phyloP scores from a whole-genome alignment of 1,284 basidiomycete genomes.

The Volvariella surrecta region DNA sequence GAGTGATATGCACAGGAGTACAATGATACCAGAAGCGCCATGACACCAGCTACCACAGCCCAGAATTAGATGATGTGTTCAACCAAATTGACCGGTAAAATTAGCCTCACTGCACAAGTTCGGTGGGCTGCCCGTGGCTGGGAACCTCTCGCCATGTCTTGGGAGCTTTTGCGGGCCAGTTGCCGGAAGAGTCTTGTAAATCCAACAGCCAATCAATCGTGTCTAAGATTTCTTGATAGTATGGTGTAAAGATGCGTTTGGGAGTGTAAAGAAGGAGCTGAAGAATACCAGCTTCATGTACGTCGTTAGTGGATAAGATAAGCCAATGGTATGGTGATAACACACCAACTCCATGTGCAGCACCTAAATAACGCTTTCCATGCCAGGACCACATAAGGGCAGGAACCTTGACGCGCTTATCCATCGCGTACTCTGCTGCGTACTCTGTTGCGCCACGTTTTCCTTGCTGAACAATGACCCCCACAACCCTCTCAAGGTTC shows the following conservation, averaged over 20 bases:
- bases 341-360: constrained; percentile 46
- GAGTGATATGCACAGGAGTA: constrained; percentile 35
- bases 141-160: constrained; percentile 4
- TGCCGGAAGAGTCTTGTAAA: constrained; percentile 36
- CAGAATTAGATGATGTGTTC: neutral
- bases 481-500: constrained; percentile 25
- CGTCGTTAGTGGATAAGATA: no score
- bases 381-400: constrained; percentile 51
- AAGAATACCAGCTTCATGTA: constrained; percentile 38
- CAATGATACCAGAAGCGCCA: constrained; percentile 41
- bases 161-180: constrained; percentile 41
- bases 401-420: constrained; percentile 19
- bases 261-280: constrained; percentile 40
- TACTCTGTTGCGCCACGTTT: constrained; percentile 30
- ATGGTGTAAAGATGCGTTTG: constrained; percentile 21
- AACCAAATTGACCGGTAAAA: neutral
- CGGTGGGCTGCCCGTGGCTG: constrained; percentile 16
- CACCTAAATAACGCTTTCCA: constrained; percentile 43
- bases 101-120: constrained; percentile 36
- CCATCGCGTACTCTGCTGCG: constrained; percentile 13
- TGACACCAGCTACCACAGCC: constrained; percentile 62
- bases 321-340: no score
- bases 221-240: constrained; percentile 29
- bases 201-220: constrained; percentile 39
- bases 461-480: constrained; percentile 38